Base-by-base conservation (phyloP, 805 yeast genomes). In the Teunomyces lycoperdinae region DNA sequence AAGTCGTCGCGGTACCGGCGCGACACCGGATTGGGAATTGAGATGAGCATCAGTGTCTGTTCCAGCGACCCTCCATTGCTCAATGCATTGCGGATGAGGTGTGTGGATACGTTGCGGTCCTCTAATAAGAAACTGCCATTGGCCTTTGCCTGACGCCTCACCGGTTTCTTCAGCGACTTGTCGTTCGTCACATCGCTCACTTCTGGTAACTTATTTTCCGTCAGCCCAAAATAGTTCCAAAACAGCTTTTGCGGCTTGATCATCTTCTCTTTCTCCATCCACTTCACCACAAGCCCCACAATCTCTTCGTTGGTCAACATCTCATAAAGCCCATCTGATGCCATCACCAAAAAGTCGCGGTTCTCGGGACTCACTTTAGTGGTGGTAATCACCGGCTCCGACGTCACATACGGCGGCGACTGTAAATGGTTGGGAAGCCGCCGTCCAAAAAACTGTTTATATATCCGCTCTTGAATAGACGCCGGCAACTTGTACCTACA, bases 401-500 rank as follows among this genome's bases (percentile, higher is more conserved):
- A 98, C 1, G 99, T 94, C 32, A 94, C 97, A 64, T 94, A 94
- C 0, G 99, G 99, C 3, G 99, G 99, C 1, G 97, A 85, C 50
- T 83, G 74, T 50, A 89, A 76, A 55, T 81, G 79, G 45, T 80
- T 79, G 29, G 95, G 95, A 20, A 87, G 79, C 49, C 79, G 70
- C 62, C 92, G 79, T 31, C 96, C 95, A 63, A 92, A 91, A 55
- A 90, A 84, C 57, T 83, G 84, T 51, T 84, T 77, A 56, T 88
- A 84, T 20, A 87, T 76, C 49, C 77, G 70, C 42, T 85, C 85
- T 59, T 95, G 97, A 48, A 89, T 78, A 17, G 84, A 81, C 51
- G 57, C 84, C 62, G 90, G 81, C 75, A 96, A 78, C 63, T 94
- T 94, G 63, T 89, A 94, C 51, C 97, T 79, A 50, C 96, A 96